phyloP scores from a whole-genome alignment of 192 early-diverging fungal genomes.

The Thamnidium elegans region DNA sequence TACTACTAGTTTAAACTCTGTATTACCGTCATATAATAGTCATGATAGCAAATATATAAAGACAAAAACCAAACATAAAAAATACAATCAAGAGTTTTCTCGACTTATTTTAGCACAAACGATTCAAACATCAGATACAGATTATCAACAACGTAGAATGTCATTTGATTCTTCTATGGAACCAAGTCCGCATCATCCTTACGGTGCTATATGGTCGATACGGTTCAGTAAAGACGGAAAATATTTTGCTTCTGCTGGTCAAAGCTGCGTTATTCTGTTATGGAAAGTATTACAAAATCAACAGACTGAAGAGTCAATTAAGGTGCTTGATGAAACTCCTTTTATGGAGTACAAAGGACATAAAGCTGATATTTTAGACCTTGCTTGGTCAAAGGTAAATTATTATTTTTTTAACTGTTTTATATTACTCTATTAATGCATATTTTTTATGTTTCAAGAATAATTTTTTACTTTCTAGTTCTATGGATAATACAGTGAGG shows the following conservation, averaged over 20 bases:
- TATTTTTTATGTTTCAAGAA: constrained; percentile 42
- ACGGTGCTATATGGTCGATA: constrained; percentile 64
- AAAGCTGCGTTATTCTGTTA: constrained; percentile 63
- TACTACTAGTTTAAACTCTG: too few relatives aligned
- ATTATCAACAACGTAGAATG: not conserved
- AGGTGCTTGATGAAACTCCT: constrained; percentile 60
- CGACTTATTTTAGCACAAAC: constrained; percentile 13
- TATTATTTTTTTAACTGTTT: not conserved
- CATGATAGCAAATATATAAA: not conserved
- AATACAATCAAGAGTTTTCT: constrained; percentile 10
- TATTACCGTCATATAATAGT: too few relatives aligned
- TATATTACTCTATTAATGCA: constrained; percentile 29
- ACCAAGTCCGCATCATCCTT: not conserved
- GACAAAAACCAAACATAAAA: constrained; percentile 15
- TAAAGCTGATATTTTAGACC: constrained; percentile 62
- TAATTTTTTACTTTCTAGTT: constrained; percentile 76
- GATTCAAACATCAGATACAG: not conserved
- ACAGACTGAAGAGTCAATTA: constrained; percentile 23
- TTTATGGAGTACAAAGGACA: constrained; percentile 72
- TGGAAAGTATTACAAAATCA: constrained; percentile 45
- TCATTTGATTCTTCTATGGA: not conserved
- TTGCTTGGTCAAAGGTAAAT: constrained; percentile 62
- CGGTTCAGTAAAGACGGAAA: constrained; percentile 72
- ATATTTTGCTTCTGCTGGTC: constrained; percentile 74
- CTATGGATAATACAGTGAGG: constrained; percentile 77